Conservation (phyloP, 192 early-diverging fungal species). For the Coemansia sp. region DNA sequence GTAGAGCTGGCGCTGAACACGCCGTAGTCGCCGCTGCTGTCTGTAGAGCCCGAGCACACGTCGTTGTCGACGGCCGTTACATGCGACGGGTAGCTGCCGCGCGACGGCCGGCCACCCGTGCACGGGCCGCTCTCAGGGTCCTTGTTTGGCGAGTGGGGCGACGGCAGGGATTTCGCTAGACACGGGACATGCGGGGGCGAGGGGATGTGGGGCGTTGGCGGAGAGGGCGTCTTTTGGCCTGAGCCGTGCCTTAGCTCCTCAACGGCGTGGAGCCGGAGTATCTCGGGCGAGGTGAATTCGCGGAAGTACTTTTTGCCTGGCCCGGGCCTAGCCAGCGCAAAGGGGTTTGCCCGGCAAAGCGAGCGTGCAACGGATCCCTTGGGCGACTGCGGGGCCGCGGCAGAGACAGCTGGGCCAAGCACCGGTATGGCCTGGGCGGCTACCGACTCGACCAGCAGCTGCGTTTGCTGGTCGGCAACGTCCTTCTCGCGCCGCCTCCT, state of each 20-base stretch:
- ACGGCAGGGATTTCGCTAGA: neutral
- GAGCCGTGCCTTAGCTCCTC: conserved; percentile 3
- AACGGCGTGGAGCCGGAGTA: conserved; percentile 16
- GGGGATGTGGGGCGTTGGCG: neutral
- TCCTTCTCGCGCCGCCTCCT: neutral
- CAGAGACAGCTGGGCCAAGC: neutral
- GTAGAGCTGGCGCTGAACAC: conserved; percentile 14
- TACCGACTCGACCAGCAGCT: neutral
- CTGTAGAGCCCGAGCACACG: neutral
- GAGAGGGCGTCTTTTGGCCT: neutral
- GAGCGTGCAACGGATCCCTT: too few species aligned
- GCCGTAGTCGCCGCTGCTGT: conserved; percentile 6
- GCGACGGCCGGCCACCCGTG: conserved; percentile 4
- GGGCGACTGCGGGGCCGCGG: conserved; percentile 3
- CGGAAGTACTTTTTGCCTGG: conserved; percentile 14
- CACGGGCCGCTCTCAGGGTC: neutral
- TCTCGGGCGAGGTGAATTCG: conserved; percentile 29
- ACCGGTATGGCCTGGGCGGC: neutral
- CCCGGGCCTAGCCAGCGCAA: neutral
- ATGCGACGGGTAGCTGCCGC: conserved; percentile 14
- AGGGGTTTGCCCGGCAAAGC: too few species aligned
- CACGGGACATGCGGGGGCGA: neutral
- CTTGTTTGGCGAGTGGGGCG: neutral
- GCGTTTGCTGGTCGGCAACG: neutral
- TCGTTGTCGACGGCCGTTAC: conserved; percentile 8